Evolutionary conservation across 2,329 filamentous ascomycete genomes (phyloP), one percentile per base, ranked within the genome.

Genomic region (Ceratocystiopsis brevicomis): DNA sequence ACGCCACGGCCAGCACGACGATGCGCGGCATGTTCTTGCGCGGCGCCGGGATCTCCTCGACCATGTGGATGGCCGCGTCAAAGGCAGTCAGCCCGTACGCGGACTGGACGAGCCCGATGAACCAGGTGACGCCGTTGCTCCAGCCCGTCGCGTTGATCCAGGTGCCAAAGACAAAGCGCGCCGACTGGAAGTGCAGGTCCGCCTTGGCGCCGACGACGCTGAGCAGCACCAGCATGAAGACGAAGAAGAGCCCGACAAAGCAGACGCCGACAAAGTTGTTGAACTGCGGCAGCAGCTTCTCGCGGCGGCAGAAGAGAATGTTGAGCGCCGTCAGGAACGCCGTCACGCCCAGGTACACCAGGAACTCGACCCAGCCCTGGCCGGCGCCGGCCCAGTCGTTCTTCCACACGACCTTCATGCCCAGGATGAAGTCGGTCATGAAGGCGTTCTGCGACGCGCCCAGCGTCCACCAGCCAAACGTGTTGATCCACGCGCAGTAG

Each of bases 211-310:
- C 47, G 37, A 50, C 46, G 25, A 39, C 39, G 38, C 47, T 46
- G 30, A 50, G 47, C n/a, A 57, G 56, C 2, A 54, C 53, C 6
- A 59, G 50, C 9, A 53, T 53, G 14, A 57, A 54, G 4, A 53
- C 54, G 16, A 59, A 49, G 42, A 60, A 74, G 14, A 49, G 47
- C 13, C 40, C 41, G 37, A 46, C 43, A 30, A 49, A 49, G 43
- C 43, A 59, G 3, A 75, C 50, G n/a, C 71, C 71, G 10, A 76
- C 61, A 11, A 72, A 67, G 53, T 70, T 69, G 57, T 74, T 76
- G 52, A 74, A 65, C 53, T 60, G 61, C 0, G 72, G 66, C 21
- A 69, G 51, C 4, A 64, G 53, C 38, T 58, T 55, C 40, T 68
- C 66, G 41, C 55, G 61, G 13, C 70, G 65, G 49, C 70, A 74